Base-by-base conservation (phyloP, 305 asterid genomes). In the Plantago coronopus region DNA sequence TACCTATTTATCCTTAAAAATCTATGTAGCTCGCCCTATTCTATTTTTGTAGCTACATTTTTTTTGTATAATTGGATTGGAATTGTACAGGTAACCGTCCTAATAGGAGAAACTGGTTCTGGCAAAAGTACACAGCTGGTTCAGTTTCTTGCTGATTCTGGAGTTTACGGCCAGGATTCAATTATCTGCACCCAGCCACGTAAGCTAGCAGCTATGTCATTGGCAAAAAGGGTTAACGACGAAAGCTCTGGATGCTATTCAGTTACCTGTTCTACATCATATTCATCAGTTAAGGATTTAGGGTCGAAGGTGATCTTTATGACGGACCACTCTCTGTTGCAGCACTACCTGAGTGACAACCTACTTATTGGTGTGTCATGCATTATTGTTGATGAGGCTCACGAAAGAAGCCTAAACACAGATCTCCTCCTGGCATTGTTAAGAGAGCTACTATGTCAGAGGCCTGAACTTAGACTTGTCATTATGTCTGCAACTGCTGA, bases 41-140 rank as follows among this genome's bases (percentile, higher is more conserved):
- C 48, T 50, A 43, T 55, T 16, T 57, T 60, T 64, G 54, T 40
- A 53, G 61, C 27, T 18, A 54, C 59, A 11, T 44, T 19, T 17
- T 59, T 59, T 5, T 57, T n/a, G 55, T 60, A 60, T 44, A 16
- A 15, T 72, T 54, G 46, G 31, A 38, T 64, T 56, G n/a, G 21
- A 53, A 27, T 69, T 66, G 45, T 61, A 31, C 82, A 91, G 96
- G 73, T 88, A 23, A 81, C 85, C 12, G 76, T 91, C 42, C 81
- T 91, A 69, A 72, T 76, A 14, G 98, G 97, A 57, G 97, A 86
- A 85, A 93, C 98, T 12, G 97, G 98, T 65, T 93, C 98, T 0
- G 98, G 98, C 48, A 89, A 93, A 83, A 91, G 98, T 72, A 91
- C 98, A n/a, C 98, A 89, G 64, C 49, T 91, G 79, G 94, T 89